These are phyloP conservation scores for Hyphopichia pseudoburtonii DNA, from an alignment of 1,139 yeast genomes.

Conservation along the genomic window DNA sequence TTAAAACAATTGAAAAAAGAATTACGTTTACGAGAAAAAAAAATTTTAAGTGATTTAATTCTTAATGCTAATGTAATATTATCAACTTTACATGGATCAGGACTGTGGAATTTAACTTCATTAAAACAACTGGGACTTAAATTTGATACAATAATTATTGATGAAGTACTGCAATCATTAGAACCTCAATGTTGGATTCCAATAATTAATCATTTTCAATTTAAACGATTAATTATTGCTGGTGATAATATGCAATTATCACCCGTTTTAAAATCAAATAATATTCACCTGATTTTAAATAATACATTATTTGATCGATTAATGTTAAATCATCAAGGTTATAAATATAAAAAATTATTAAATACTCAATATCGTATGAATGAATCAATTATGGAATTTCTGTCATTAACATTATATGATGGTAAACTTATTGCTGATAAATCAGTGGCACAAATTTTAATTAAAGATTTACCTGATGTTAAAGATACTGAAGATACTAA, in stretches of 20 bases:
- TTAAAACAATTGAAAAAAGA: slow-evolving; percentile 72
- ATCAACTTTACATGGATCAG: slow-evolving; percentile 86
- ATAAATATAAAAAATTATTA: slow-evolving; percentile 52
- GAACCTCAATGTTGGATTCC: slow-evolving; percentile 99
- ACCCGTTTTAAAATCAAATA: slow-evolving; percentile 59
- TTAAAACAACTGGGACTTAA: slow-evolving; percentile 30
- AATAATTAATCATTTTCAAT: slow-evolving; percentile 60
- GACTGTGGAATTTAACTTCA: slow-evolving; percentile 62
- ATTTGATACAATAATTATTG: slow-evolving; percentile 84
- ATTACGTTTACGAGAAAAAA: slow-evolving; percentile 62
- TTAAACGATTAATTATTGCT: slow-evolving; percentile 66
- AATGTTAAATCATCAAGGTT: slow-evolving; percentile 50
- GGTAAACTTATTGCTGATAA: slow-evolving; percentile 62
- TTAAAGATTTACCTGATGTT: slow-evolving; percentile 58
- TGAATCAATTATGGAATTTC: slow-evolving; percentile 70
- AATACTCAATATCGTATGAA: slow-evolving; percentile 90
- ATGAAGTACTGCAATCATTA: slow-evolving; percentile 90
- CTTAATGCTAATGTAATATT: slow-evolving; percentile 67
- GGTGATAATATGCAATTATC: slow-evolving; percentile 90
- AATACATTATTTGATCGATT: slow-evolving; percentile 80
- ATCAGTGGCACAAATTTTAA: slow-evolving; percentile 51
- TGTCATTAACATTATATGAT: slow-evolving; percentile 67
- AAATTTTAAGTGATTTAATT: slow-evolving; percentile 60
- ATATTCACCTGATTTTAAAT: slow-evolving; percentile 43
- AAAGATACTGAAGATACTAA: slow-evolving; percentile 34